phyloP scores from a whole-genome alignment of 331 rosid species.

The Rosa hybrid region DNA sequence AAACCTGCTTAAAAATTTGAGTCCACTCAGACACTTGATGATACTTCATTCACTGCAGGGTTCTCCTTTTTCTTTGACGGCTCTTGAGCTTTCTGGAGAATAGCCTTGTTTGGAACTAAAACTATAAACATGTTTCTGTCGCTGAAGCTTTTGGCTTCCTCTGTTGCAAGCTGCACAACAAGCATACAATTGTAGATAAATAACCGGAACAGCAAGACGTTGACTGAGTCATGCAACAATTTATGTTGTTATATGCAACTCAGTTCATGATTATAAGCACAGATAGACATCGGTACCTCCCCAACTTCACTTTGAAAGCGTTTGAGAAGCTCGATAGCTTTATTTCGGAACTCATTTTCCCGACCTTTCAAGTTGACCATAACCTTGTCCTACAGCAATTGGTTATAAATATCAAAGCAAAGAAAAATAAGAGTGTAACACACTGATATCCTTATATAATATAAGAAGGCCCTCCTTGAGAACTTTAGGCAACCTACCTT shows the following conservation, averaged over 20 bases:
- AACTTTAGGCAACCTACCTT: conserved; percentile 78
- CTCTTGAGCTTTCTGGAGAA: conserved; percentile 70
- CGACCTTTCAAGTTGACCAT: conserved; percentile 96
- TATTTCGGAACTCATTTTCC: conserved; percentile 88
- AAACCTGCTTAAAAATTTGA: conserved; percentile 28
- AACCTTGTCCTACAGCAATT: conserved; percentile 76
- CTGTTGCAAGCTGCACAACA: conserved; percentile 75
- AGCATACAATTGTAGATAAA: background rate
- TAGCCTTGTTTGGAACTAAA: conserved; percentile 81
- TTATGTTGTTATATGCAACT: background rate
- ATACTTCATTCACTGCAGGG: conserved; percentile 61
- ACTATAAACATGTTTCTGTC: conserved; percentile 70
- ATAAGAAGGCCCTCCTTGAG: conserved; percentile 1
- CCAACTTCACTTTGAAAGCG: conserved; percentile 90
- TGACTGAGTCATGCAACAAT: background rate
- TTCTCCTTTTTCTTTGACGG: conserved; percentile 66
- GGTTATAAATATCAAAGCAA: conserved; percentile 28
- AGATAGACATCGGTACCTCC: conserved; percentile 58
- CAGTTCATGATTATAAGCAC: background rate
- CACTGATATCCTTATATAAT: background rate
- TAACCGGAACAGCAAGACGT: background rate
- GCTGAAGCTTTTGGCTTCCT: conserved; percentile 78
- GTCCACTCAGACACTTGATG: conserved; percentile 57
- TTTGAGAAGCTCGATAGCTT: conserved; percentile 77
- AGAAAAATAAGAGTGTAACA: conserved; percentile 13